These are phyloP conservation scores for Punctularia strigosozonata DNA, from an alignment of 768 basidiomycete species.

Conservation along the genomic window DNA sequence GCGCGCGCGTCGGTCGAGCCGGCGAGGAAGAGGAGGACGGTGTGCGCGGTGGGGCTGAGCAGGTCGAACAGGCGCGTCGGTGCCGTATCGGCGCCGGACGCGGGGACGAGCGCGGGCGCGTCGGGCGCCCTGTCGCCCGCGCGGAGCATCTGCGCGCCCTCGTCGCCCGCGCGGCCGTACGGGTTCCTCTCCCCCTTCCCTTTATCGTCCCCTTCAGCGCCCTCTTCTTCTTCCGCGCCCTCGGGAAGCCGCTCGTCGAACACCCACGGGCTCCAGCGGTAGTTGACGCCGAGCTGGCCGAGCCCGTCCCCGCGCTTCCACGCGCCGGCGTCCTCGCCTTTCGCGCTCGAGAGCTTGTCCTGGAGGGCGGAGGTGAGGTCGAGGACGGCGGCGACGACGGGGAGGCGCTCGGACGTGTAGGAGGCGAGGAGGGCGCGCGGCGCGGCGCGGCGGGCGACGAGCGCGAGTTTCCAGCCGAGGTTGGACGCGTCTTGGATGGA, in stretches of 20 bases:
- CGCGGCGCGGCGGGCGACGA: neutral
- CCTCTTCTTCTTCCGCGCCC: neutral
- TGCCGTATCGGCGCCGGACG: neutral
- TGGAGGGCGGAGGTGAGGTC: neutral
- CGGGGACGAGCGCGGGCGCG: neutral
- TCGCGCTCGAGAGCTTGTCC: neutral
- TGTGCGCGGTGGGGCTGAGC: neutral
- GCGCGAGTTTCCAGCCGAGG: neutral
- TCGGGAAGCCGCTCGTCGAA: constrained; percentile 6
- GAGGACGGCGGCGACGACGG: neutral
- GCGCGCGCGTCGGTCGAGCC: neutral
- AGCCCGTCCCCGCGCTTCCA: constrained; percentile 3
- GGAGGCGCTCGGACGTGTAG: neutral
- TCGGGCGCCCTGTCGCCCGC: neutral
- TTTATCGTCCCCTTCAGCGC: neutral
- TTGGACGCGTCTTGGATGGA: neutral
- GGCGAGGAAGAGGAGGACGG: neutral
- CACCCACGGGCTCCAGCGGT: constrained; percentile 10
- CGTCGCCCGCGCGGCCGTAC: too few species aligned
- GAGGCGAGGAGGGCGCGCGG: neutral
- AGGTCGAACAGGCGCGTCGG: neutral
- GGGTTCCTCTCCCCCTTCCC: neutral
- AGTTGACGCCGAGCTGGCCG: constrained; percentile 11
- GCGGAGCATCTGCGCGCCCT: too few species aligned
- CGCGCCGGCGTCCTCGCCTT: neutral